Evolutionary conservation across 345 rosid species (phyloP).

Genomic region (Ailanthus altissimus): DNA sequence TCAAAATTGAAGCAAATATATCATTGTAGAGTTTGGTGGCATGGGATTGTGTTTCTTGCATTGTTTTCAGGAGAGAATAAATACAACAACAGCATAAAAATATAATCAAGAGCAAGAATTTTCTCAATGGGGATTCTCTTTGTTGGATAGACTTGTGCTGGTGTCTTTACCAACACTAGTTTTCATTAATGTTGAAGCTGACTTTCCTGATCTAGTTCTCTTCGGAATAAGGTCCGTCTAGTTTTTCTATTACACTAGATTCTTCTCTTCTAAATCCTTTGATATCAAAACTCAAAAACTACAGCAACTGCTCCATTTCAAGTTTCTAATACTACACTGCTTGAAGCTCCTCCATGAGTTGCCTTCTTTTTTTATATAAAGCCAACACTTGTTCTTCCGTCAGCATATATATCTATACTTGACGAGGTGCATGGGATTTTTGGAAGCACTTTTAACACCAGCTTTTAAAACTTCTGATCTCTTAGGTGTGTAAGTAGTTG

Average conservation of each 20-base stretch:
- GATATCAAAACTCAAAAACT: slow-evolving; percentile 13
- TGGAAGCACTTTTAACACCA: not conserved
- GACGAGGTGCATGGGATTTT: not conserved
- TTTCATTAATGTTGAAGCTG: slow-evolving; percentile 23
- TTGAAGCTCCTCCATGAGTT: not conserved
- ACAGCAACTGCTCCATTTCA: slow-evolving; percentile 3
- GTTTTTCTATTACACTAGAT: slow-evolving; percentile 20
- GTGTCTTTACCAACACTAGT: slow-evolving; percentile 8
- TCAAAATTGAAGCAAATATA: slow-evolving; percentile 5
- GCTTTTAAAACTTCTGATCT: not conserved
- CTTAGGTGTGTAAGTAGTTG: not conserved
- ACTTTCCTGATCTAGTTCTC: slow-evolving; percentile 23
- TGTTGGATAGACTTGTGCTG: slow-evolving; percentile 18
- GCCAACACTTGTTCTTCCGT: not conserved
- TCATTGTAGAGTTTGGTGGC: slow-evolving; percentile 23
- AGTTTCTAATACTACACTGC: not conserved
- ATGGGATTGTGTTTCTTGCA: slow-evolving; percentile 24
- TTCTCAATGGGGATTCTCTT: slow-evolving; percentile 25
- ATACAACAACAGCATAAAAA: slow-evolving; percentile 16
- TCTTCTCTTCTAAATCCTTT: slow-evolving; percentile 27
- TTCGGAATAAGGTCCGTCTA: slow-evolving; percentile 25
- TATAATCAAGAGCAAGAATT: slow-evolving; percentile 18
- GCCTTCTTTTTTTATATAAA: not conserved
- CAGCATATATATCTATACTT: not conserved
- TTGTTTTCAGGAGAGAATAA: slow-evolving; percentile 37